Conservation (phyloP, 805 yeast species). For the Ascoidea asiatica region DNA sequence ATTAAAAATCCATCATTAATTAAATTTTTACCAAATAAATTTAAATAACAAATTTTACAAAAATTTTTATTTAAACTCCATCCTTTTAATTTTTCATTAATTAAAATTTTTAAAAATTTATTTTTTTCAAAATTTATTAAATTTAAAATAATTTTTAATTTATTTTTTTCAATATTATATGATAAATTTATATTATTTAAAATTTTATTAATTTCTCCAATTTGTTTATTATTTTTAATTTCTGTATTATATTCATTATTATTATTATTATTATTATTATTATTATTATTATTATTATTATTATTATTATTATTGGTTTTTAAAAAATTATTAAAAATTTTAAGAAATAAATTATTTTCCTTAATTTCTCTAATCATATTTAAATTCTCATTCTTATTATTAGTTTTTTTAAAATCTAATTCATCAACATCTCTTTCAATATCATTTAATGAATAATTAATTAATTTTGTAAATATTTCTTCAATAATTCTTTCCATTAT, state of each 20-base stretch:
- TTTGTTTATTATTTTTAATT: no score
- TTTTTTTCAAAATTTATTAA: slow-evolving; percentile 46
- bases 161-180: slow-evolving; percentile 47
- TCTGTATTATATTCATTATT: no score
- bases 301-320: slow-evolving; percentile 22
- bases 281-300: slow-evolving; percentile 29
- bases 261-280: slow-evolving; percentile 19
- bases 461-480: slow-evolving; percentile 26
- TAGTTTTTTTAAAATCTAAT: slow-evolving; percentile 9
- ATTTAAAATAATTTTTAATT: slow-evolving; percentile 34
- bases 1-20: slow-evolving; percentile 32
- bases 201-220: slow-evolving; percentile 46
- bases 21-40: slow-evolving; percentile 56
- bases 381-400: neutral
- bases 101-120: slow-evolving; percentile 28
- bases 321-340: slow-evolving; percentile 41
- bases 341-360: slow-evolving; percentile 24
- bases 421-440: slow-evolving; percentile 4
- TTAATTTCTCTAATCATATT: slow-evolving; percentile 9
- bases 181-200: slow-evolving; percentile 52
- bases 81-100: slow-evolving; percentile 35
- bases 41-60: slow-evolving; percentile 70
- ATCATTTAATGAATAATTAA: slow-evolving; percentile 19
- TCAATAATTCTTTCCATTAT: slow-evolving; percentile 25
- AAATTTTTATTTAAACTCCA: slow-evolving; percentile 43